Conservation (phyloP, 1,139 yeast genomes). For the Debaryomyces sp. region DNA sequence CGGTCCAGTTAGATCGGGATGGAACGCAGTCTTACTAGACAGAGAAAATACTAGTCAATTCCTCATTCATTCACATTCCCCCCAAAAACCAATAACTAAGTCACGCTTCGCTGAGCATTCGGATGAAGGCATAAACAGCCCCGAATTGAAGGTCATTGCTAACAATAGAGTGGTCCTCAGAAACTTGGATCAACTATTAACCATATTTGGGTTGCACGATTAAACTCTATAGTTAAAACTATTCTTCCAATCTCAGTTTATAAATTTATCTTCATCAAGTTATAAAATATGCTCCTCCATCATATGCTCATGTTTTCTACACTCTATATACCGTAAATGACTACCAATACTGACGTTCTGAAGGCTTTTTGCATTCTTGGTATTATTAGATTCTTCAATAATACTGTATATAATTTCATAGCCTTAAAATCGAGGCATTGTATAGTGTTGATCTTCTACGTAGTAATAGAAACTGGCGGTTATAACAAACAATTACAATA, state of each 20-base stretch:
- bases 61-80: slow-evolving; percentile 13
- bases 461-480: neutral
- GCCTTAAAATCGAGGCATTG: slow-evolving; percentile 7
- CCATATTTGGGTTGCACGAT: slow-evolving; percentile 5
- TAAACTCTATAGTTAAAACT: neutral
- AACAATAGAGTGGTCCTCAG: slow-evolving; percentile 39
- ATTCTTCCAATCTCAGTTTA: neutral
- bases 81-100: neutral
- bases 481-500: neutral
- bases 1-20: slow-evolving; percentile 57
- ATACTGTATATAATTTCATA: slow-evolving; percentile 2
- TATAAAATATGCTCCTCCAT: neutral
- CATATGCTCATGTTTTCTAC: neutral
- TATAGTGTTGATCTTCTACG: neutral
- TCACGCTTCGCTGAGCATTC: slow-evolving; percentile 5
- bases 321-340: neutral
- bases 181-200: slow-evolving; percentile 27
- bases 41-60: slow-evolving; percentile 32
- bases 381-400: neutral
- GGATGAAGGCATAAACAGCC: neutral
- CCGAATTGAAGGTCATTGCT: slow-evolving; percentile 28
- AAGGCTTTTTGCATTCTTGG: neutral
- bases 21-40: slow-evolving; percentile 62
- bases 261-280: neutral
- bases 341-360: neutral